Evolutionary conservation across 2,329 filamentous ascomycete species (phyloP), one percentile per base, ranked within the genome.

Genomic region (Neocucurbitaria cava): DNA sequence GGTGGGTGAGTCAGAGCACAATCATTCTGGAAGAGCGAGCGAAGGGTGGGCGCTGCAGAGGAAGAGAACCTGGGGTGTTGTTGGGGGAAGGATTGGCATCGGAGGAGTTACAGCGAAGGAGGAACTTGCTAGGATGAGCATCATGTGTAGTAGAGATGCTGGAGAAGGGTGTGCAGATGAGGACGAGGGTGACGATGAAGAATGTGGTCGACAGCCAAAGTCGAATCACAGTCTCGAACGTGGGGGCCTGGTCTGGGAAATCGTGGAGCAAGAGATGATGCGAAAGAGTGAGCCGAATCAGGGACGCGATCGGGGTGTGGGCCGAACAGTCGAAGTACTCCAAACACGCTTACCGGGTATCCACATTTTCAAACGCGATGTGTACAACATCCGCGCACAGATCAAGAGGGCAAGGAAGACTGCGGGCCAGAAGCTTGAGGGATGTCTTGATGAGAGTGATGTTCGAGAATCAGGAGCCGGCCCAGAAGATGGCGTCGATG

Each of bases 351-450:
- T 73, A 2, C 71, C 72, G 0, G 71, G 71, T 1, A 73, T 74
- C 30, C 66, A 66, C 44, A 74, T 74, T 35, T 72, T 71, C 55
- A 73, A 74, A 55, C 68, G 72, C 40, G 72, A 74, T 46, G 65
- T 74, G 7, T 74, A 74, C 51, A 74, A 74, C 28, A 72, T 73
- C 26, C 65, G 71, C 1, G 70, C 72, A 7, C 67, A 73, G 46
- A 73, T 74, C 51, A 73, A 70, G 52, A 55, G 68, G 4, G 62
- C 67, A 1, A 50, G 69, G 3, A 73, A 72, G 48, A 65, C 68
- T 11, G 68, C 69, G 1, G 70, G 59, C 3, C 67, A 71, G 41
- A 54, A 67, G 30, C 26, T 69, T 2, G 69, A 66, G 30, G 64
- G 69, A 21, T 64, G 64, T 4, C 44, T 67, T 18, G n/a, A 33